Conservation (phyloP, 257 asterid genomes). For the Petunia secreta region DNA sequence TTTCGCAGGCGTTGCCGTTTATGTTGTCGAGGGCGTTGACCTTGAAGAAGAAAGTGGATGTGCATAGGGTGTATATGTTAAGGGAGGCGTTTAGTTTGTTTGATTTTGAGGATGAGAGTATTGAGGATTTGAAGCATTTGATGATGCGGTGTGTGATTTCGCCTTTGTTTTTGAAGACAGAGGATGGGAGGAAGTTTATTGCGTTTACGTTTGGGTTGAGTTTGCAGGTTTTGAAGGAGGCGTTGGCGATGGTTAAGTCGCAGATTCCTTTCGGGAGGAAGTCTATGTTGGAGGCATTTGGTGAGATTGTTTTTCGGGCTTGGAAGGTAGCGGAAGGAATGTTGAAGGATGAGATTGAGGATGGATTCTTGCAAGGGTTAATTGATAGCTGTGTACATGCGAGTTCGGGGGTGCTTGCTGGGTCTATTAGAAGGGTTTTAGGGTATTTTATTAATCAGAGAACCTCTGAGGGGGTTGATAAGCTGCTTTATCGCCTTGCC, state of each 20-base stretch:
- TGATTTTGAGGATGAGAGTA: slow-evolving; percentile 97
- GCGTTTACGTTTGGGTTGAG: slow-evolving; percentile 76
- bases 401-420: slow-evolving; percentile 62
- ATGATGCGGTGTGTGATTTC: slow-evolving; percentile 82
- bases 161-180: slow-evolving; percentile 83
- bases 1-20: slow-evolving; percentile 85
- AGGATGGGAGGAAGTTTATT: slow-evolving; percentile 82
- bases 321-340: slow-evolving; percentile 75
- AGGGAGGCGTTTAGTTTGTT: slow-evolving; percentile 80
- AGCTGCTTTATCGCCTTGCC: slow-evolving; percentile 71
- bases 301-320: slow-evolving; percentile 81
- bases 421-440: slow-evolving; percentile 73
- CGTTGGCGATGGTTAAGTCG: slow-evolving; percentile 84
- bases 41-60: slow-evolving; percentile 80
- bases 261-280: slow-evolving; percentile 90
- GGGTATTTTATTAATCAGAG: slow-evolving; percentile 69
- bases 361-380: slow-evolving; percentile 67
- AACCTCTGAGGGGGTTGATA: slow-evolving; percentile 80
- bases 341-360: slow-evolving; percentile 71
- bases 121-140: slow-evolving; percentile 87
- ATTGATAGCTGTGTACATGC: slow-evolving; percentile 76
- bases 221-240: slow-evolving; percentile 75
- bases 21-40: slow-evolving; percentile 80
- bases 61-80: slow-evolving; percentile 71
- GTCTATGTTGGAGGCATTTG: slow-evolving; percentile 83